phyloP scores from a whole-genome alignment of 768 basidiomycete genomes.

The Xanthoconium stramineum region DNA sequence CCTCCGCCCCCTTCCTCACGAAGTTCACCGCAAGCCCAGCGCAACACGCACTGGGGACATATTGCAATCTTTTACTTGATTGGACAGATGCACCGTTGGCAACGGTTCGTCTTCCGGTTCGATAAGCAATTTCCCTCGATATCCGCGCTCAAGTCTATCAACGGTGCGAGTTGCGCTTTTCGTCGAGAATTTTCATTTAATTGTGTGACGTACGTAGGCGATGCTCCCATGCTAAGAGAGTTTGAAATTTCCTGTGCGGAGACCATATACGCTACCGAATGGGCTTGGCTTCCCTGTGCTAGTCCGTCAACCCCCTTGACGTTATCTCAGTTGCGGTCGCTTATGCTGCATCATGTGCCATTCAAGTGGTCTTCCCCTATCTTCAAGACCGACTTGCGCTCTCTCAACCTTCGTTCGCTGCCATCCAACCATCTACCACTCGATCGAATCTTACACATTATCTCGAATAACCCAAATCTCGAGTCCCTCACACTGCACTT shows the following conservation, averaged over 20 bases:
- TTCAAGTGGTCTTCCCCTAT: constrained; percentile 79
- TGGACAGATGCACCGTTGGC: constrained; percentile 80
- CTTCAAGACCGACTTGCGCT: constrained; percentile 54
- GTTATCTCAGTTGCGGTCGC: constrained; percentile 48
- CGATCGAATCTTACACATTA: constrained; percentile 66
- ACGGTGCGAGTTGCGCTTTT: constrained; percentile 43
- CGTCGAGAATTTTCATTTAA: not conserved
- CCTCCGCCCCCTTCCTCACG: constrained; percentile 27
- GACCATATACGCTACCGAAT: constrained; percentile 56
- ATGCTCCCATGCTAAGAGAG: constrained; percentile 69
- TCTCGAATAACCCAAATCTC: constrained; percentile 55
- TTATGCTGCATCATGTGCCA: constrained; percentile 69
- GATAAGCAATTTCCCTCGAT: constrained; percentile 75
- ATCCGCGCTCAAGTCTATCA: constrained; percentile 68
- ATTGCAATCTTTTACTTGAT: constrained; percentile 77
- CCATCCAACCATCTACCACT: constrained; percentile 60
- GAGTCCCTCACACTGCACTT: constrained; percentile 60
- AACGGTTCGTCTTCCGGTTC: constrained; percentile 76
- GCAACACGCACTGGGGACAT: constrained; percentile 73
- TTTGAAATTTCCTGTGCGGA: constrained; percentile 78
- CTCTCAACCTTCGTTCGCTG: constrained; percentile 62
- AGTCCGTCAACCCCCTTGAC: constrained; percentile 30
- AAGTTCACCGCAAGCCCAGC: constrained; percentile 33
- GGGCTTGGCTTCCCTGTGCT: constrained; percentile 71
- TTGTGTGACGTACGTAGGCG: constrained; percentile 40